These are phyloP conservation scores for Candida insectalens DNA, from an alignment of 805 yeast species.

Conservation along the genomic window DNA sequence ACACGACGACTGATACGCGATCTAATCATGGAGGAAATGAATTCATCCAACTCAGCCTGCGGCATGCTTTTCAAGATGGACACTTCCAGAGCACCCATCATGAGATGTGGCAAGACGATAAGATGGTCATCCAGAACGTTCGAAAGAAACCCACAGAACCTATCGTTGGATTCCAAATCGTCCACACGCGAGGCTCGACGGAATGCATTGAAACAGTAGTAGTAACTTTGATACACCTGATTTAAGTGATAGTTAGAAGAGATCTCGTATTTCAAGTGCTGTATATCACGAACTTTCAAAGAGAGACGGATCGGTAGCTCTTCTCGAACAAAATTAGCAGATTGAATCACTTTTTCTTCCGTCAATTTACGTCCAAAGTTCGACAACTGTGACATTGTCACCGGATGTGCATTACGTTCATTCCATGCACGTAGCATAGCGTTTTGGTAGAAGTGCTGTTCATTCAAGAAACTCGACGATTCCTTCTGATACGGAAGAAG, in stretches of 20 bases:
- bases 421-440: constrained; percentile 56
- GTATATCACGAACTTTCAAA: constrained; percentile 69
- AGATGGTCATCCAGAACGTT: constrained; percentile 71
- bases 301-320: constrained; percentile 84
- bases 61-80: constrained; percentile 51
- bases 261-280: constrained; percentile 69
- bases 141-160: constrained; percentile 56
- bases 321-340: constrained; percentile 82
- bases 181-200: constrained; percentile 62
- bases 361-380: constrained; percentile 77
- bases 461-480: constrained; percentile 17
- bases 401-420: constrained; percentile 71
- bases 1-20: constrained; percentile 86
- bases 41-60: constrained; percentile 52
- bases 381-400: constrained; percentile 81
- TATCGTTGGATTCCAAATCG: constrained; percentile 64
- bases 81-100: constrained; percentile 88
- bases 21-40: constrained; percentile 69
- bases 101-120: constrained; percentile 73
- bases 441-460: constrained; percentile 83
- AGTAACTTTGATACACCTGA: constrained; percentile 79
- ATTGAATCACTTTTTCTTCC: constrained; percentile 63
- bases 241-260: constrained; percentile 79
- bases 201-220: constrained; percentile 78
- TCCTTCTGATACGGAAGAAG: constrained; percentile 14